Base-by-base conservation (phyloP, 768 basidiomycete species). In the Gelatoporia subvermispora region DNA sequence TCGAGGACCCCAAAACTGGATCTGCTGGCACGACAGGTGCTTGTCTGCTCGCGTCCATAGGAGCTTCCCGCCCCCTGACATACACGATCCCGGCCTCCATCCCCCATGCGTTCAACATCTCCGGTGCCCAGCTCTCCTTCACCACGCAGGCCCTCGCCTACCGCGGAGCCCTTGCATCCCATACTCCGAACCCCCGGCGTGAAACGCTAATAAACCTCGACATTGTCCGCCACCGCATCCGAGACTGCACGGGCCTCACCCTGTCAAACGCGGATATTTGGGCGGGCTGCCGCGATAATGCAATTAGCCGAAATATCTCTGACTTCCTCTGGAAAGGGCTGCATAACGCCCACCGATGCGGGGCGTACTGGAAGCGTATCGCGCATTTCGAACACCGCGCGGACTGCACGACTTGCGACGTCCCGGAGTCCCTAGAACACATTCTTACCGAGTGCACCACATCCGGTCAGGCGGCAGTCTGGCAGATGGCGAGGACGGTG, bases 11-110 rank as follows among this genome's bases (percentile, higher is more conserved):
- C 43, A 31, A 13, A 8, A 25, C 23, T 11, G 16, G 13, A 8
- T 11, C 18, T 15, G 50, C n/a, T n/a, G 58, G 3, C 64, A 64
- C 23, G 55, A 63, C n/a, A 44, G 56, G 34, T 4, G 62, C 64
- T 8, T 59, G 65, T 39, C 28, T 3, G 8, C 53, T 54, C 1
- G 66, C 62, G 11, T 22, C 1, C 3, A 31, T 18, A 8, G 42
- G 35, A 5, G 41, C 35, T 4, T n/a, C n/a, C 11, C 21, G 15
- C 28, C 36, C 18, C 16, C 1, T 11, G 4, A 10, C 11, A 13
- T 23, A 4, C 35, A 49, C 28, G 35, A 15, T 11, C 18, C 49
- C 5, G 39, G 45, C 34, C 47, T 49, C 9, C 1, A 36, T 53
- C 7, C 34, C 18, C 1, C 18, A 17, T n/a, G 16, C 15, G 8